Evolutionary conservation across 2,329 filamentous ascomycete genomes (phyloP).

Genomic region (Bipolaris zeicola): DNA sequence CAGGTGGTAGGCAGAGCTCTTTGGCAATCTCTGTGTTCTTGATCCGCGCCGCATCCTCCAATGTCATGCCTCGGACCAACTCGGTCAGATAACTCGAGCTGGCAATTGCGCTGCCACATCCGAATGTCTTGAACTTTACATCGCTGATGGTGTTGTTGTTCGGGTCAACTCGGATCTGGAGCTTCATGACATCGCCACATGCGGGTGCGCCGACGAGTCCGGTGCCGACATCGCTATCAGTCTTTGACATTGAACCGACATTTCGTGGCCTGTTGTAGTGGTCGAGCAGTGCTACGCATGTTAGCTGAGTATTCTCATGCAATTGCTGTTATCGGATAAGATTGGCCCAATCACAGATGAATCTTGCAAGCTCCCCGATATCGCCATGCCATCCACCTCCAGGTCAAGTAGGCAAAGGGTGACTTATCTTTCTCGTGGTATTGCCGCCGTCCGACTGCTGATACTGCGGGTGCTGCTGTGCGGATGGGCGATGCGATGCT

Average conservation of each 20-base stretch:
- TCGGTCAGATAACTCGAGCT: slow-evolving; percentile 94
- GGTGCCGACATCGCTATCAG: slow-evolving; percentile 81
- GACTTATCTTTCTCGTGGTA: slow-evolving; percentile 71
- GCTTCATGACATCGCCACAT: slow-evolving; percentile 91
- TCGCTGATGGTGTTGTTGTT: slow-evolving; percentile 87
- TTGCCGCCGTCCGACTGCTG: slow-evolving; percentile 51
- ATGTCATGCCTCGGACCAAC: slow-evolving; percentile 91
- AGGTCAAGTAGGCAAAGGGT: slow-evolving; percentile 4
- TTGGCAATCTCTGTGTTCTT: slow-evolving; percentile 98
- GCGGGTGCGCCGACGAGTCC: slow-evolving; percentile 90
- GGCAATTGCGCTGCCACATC: slow-evolving; percentile 92
- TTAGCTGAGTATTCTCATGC: slow-evolving; percentile 45
- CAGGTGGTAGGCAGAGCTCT: slow-evolving; percentile 86
- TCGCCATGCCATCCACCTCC: slow-evolving; percentile 20
- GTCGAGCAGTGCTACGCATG: slow-evolving; percentile 65
- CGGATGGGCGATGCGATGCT: slow-evolving; percentile 55
- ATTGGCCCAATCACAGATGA: slow-evolving; percentile 8
- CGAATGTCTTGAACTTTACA: slow-evolving; percentile 98
- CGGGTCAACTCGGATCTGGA: slow-evolving; percentile 91
- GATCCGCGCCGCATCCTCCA: slow-evolving; percentile 91
- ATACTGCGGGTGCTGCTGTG: slow-evolving; percentile 51
- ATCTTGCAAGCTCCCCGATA: slow-evolving; percentile 6
- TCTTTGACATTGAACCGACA: slow-evolving; percentile 79
- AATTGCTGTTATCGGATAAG: neutral
- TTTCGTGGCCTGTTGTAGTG: slow-evolving; percentile 82